These are phyloP conservation scores for Aspergillus costaricaensis DNA, from an alignment of 2,329 filamentous ascomycete genomes.

Conservation along the genomic window DNA sequence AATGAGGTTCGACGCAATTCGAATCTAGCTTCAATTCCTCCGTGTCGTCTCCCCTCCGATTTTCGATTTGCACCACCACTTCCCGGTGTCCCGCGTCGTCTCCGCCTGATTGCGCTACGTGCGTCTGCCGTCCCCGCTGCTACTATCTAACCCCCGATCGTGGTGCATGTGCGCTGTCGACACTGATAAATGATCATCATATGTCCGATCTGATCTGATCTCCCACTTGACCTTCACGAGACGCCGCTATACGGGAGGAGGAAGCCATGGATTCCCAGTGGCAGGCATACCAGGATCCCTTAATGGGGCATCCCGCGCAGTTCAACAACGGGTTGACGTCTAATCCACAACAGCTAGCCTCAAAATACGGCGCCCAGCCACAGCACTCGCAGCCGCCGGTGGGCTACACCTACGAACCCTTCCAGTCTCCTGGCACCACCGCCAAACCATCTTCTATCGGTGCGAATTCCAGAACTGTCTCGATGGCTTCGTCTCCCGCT, in stretches of 20 bases:
- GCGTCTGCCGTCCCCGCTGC: slow-evolving; percentile 31
- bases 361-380: slow-evolving; percentile 51
- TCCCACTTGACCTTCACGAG: slow-evolving; percentile 7
- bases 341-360: slow-evolving; percentile 52
- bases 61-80: slow-evolving; percentile 23
- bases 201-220: slow-evolving; percentile 15
- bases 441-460: slow-evolving; percentile 37
- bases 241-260: slow-evolving; percentile 17
- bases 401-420: slow-evolving; percentile 69
- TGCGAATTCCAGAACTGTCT: slow-evolving; percentile 51
- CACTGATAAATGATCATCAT: slow-evolving; percentile 24
- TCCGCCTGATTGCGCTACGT: slow-evolving; percentile 31
- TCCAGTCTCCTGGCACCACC: slow-evolving; percentile 51
- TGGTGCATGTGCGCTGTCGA: slow-evolving; percentile 33
- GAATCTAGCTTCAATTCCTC: slow-evolving; percentile 27
- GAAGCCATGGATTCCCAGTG: slow-evolving; percentile 61
- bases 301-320: slow-evolving; percentile 63
- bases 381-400: slow-evolving; percentile 55
- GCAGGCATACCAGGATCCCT: slow-evolving; percentile 66
- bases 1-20: slow-evolving; percentile 27
- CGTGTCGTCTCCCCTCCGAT: slow-evolving; percentile 10
- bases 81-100: slow-evolving; percentile 18
- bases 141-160: slow-evolving; percentile 32
- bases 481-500: slow-evolving; percentile 61
- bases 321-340: slow-evolving; percentile 59